Conservation (phyloP, 805 yeast species). For the Kuraishia cidri region DNA sequence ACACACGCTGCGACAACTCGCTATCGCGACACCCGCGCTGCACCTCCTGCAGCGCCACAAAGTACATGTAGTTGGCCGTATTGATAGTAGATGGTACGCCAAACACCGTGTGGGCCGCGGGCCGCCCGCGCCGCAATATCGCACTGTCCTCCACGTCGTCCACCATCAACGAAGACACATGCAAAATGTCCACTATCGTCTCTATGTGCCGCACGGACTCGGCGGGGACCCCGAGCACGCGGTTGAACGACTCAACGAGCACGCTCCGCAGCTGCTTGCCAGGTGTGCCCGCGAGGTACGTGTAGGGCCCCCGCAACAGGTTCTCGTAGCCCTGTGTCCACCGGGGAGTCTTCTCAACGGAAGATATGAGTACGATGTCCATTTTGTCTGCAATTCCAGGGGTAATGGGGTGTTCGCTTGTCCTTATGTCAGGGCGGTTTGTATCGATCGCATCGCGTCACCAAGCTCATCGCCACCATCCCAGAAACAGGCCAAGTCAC, state of each 20-base stretch:
- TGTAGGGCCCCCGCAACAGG: constrained; percentile 32
- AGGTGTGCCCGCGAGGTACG: constrained; percentile 35
- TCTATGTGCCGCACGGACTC: constrained; percentile 28
- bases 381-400: neutral
- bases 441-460: too few species aligned
- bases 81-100: constrained; percentile 80
- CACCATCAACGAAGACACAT: constrained; percentile 58
- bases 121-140: constrained; percentile 61
- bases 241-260: constrained; percentile 44
- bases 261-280: constrained; percentile 49
- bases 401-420: too few species aligned
- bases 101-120: constrained; percentile 68
- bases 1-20: too few species aligned
- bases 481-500: too few species aligned
- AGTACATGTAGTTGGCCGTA: constrained; percentile 76
- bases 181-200: constrained; percentile 47
- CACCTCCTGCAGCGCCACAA: constrained; percentile 35
- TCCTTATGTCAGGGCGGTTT: too few species aligned
- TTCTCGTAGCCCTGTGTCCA: constrained; percentile 26
- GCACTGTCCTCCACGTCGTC: constrained; percentile 90
- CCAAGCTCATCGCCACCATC: too few species aligned
- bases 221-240: constrained; percentile 33
- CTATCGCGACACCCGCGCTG: constrained; percentile 19
- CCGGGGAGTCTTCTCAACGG: constrained; percentile 6
- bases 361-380: neutral